These are phyloP conservation scores for Xylariaceae sp. DNA, from an alignment of 2,329 filamentous ascomycete species.

Conservation along the genomic window DNA sequence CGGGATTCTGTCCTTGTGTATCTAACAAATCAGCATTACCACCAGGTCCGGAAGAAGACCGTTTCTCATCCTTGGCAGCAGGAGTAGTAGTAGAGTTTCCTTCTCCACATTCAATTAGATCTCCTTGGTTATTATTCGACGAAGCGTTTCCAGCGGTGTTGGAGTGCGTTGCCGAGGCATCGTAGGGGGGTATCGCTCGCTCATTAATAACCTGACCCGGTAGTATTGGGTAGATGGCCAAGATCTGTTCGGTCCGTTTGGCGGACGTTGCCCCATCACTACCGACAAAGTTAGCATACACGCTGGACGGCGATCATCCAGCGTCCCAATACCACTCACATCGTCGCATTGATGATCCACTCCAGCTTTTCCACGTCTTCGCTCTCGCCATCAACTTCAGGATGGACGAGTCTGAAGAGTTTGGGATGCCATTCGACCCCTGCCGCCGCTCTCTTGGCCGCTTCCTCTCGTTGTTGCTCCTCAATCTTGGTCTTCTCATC, in stretches of 20 bases:
- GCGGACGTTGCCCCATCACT: slow-evolving; percentile 58
- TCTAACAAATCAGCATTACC: slow-evolving; percentile 42
- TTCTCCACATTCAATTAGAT: slow-evolving; percentile 56
- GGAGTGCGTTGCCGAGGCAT: slow-evolving; percentile 26
- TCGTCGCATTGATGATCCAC: slow-evolving; percentile 84
- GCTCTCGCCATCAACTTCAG: slow-evolving; percentile 63
- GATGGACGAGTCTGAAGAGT: slow-evolving; percentile 71
- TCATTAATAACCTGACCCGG: slow-evolving; percentile 61
- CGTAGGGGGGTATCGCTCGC: slow-evolving; percentile 52
- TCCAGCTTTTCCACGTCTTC: slow-evolving; percentile 86
- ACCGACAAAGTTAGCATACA: slow-evolving; percentile 15
- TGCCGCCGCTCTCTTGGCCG: slow-evolving; percentile 69
- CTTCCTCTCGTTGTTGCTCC: slow-evolving; percentile 84
- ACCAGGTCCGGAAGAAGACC: slow-evolving; percentile 1
- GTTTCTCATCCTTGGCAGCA: background rate
- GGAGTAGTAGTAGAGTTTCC: background rate
- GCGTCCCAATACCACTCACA: slow-evolving; percentile 50
- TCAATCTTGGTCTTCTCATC: slow-evolving; percentile 96
- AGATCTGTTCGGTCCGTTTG: slow-evolving; percentile 72
- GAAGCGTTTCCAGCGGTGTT: slow-evolving; percentile 14
- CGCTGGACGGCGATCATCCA: background rate
- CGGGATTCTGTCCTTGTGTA: slow-evolving; percentile 42
- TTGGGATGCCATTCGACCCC: slow-evolving; percentile 82
- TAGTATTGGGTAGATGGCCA: slow-evolving; percentile 79
- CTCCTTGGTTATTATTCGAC: slow-evolving; percentile 25